These are phyloP conservation scores for Cenchrus americanus DNA, from an alignment of 176 grass and related monocot species.

Conservation along the genomic window DNA sequence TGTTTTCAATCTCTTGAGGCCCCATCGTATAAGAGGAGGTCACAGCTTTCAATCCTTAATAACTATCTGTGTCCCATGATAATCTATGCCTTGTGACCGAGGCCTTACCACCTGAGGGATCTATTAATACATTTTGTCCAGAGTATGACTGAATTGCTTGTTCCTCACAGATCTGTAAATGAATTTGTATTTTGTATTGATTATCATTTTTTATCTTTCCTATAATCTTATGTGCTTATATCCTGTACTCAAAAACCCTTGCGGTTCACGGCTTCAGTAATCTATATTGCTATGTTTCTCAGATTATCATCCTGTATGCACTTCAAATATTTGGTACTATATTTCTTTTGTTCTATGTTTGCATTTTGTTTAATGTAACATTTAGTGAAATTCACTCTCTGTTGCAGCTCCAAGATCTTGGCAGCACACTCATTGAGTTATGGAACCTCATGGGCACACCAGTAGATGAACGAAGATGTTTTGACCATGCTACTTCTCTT, in stretches of 20 bases:
- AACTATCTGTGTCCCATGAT: background rate
- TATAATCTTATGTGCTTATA: background rate
- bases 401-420: slow-evolving; percentile 83
- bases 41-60: background rate
- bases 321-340: background rate
- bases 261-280: background rate
- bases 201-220: background rate
- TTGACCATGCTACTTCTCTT: slow-evolving; percentile 74
- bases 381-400: slow-evolving; percentile 9
- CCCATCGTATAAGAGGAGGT: background rate
- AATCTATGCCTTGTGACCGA: background rate
- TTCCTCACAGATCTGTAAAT: background rate
- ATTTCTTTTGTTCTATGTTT: background rate
- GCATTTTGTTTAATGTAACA: background rate
- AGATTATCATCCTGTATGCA: background rate
- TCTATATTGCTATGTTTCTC: background rate
- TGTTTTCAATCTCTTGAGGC: background rate
- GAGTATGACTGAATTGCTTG: background rate
- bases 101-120: too few relatives aligned
- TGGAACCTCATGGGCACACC: slow-evolving; percentile 91
- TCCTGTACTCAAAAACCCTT: background rate
- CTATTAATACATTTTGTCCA: background rate
- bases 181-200: background rate
- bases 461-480: slow-evolving; percentile 60
- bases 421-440: slow-evolving; percentile 72